Percentiles rank a stretch among this genome's conserved stretches.
These are phyloP conservation scores for Spathaspora sp. DNA, from an alignment of 805 yeast species.

Conservation along the genomic window DNA sequence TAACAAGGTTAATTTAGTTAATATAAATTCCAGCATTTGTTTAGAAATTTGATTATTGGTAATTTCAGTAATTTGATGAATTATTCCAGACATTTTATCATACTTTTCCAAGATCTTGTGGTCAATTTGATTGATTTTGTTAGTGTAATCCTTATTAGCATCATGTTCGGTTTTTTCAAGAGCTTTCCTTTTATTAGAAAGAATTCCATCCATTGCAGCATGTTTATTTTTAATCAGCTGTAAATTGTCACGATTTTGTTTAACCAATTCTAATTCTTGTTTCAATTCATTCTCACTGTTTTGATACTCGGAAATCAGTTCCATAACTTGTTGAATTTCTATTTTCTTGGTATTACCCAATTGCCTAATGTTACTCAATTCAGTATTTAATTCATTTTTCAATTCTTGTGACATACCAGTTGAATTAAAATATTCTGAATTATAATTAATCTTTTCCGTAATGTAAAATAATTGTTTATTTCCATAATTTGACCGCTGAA, in stretches of 20 bases:
- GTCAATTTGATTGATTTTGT: slow-evolving; percentile 33
- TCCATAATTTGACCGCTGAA: slow-evolving; percentile 64
- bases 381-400: neutral
- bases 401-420: slow-evolving; percentile 29
- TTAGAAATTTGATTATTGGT: slow-evolving; percentile 5
- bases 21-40: neutral
- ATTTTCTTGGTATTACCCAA: slow-evolving; percentile 11
- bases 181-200: slow-evolving; percentile 13
- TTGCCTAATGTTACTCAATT: slow-evolving; percentile 1
- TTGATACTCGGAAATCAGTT: neutral
- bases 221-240: slow-evolving; percentile 9
- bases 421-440: slow-evolving; percentile 25
- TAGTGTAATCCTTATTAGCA: slow-evolving; percentile 39
- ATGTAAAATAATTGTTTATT: slow-evolving; percentile 45
- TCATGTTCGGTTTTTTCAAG: slow-evolving; percentile 31
- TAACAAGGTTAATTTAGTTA: neutral
- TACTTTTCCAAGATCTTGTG: slow-evolving; percentile 11
- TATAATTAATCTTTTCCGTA: slow-evolving; percentile 29
- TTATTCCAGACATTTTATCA: neutral
- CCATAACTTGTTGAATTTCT: slow-evolving; percentile 5
- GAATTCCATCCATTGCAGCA: neutral
- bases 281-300: slow-evolving; percentile 7
- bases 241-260: slow-evolving; percentile 12
- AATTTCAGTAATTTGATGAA: neutral
- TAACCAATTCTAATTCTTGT: slow-evolving; percentile 8